These are phyloP conservation scores for Excoecaria cochinchinensis DNA, from an alignment of 345 rosid species.

Conservation along the genomic window DNA sequence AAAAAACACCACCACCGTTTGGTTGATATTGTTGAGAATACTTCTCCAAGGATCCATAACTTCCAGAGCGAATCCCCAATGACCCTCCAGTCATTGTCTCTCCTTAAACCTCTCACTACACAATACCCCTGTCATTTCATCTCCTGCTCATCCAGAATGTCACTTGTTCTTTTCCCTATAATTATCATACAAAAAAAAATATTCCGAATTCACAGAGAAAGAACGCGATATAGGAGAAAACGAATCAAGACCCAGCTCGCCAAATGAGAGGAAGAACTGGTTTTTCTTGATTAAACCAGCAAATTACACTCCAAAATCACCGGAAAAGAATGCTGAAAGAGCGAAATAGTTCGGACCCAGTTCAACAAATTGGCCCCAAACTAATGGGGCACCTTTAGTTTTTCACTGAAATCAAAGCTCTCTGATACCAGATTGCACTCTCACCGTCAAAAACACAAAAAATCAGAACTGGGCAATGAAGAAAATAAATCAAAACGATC, in stretches of 20 bases:
- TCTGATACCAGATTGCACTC: slow-evolving; percentile 7
- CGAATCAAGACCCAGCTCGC: slow-evolving; percentile 10
- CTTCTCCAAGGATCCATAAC: slow-evolving; percentile 35
- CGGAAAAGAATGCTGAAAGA: neutral
- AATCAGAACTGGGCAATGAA: neutral
- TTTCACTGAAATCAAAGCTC: slow-evolving; percentile 8
- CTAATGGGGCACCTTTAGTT: slow-evolving; percentile 9
- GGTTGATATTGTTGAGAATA: slow-evolving; percentile 21
- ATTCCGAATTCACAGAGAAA: neutral
- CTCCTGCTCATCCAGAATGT: neutral
- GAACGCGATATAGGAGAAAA: neutral
- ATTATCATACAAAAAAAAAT: neutral
- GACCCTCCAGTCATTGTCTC: slow-evolving; percentile 29
- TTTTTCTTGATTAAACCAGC: neutral
- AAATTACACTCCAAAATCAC: slow-evolving; percentile 3
- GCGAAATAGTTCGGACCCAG: slow-evolving; percentile 12
- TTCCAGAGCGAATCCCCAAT: slow-evolving; percentile 26
- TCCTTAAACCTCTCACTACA: slow-evolving; percentile 20
- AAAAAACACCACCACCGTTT: slow-evolving; percentile 16
- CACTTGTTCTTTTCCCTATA: neutral
- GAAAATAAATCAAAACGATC: neutral
- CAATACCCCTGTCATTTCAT: slow-evolving; percentile 27
- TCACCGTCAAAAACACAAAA: neutral
- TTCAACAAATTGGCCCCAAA: slow-evolving; percentile 21
- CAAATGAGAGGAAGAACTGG: neutral